Evolutionary conservation across 2,329 filamentous ascomycete species (phyloP), one percentile per base, ranked within the genome.

Genomic region (Alternaria incomplexa): DNA sequence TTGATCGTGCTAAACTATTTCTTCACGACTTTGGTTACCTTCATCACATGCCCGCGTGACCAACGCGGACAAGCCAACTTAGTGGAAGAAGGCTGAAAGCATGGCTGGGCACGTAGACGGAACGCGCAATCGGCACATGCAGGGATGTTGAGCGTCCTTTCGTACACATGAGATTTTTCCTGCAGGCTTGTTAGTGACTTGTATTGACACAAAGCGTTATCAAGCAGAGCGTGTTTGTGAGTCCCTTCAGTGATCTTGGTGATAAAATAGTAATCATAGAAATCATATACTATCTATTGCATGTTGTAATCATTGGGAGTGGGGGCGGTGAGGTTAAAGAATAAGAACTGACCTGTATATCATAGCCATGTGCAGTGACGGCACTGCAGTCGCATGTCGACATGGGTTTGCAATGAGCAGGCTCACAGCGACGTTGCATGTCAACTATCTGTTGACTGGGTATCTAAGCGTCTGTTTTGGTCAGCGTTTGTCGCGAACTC

Each of bases 241-340:
- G 58, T 61, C 74, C 80, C 85, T 86, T 89, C 87, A 89, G 87
- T 87, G 87, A 89, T 89, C 87, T 89, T 89, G 87, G 87, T 89
- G 86, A 74, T 72, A 85, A 84, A 79, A 83, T 79, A 77, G 83
- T 84, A 82, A 84, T 88, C 87, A 89, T 83, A 73, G 77, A 84
- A 81, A 73, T 89, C 87, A 88, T 83, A 80, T 89, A 89, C 87
- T 89, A 89, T 90, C 88, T 90, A 90, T 77, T 74, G 58, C 73
- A 84, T 81, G 84, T 85, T 89, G 78, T 90, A 89, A 90, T 91
- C 89, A 88, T 89, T 75, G 87, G 85, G 85, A 81, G 67, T 22
- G 48, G 73, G 75, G 15, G 60, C 43, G 51, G 32, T n/a, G 52
- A 28, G 13, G 28, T 28, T 13, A 23, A 51, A 36, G 57, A 56